A percentile compares a stretch with the other conserved stretches of the same genome.
Evolutionary conservation across 768 basidiomycete species (phyloP).

Genomic region (Boletellus ananas): DNA sequence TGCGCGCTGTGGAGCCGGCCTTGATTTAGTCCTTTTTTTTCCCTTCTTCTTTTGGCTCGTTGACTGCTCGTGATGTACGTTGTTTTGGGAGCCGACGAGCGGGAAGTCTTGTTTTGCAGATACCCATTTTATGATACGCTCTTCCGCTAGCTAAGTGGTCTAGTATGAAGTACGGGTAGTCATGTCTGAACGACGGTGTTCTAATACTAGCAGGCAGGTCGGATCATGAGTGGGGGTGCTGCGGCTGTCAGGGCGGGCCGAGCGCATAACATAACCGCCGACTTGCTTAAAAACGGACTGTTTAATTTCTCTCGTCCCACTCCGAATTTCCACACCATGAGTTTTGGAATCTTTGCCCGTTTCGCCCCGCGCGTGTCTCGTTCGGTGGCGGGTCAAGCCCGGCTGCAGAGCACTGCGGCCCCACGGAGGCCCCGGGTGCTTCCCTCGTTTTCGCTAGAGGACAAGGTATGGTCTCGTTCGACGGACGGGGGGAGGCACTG

Average conservation of each 20-base stretch:
- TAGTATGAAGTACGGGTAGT: conserved; percentile 29
- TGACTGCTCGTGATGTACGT: conserved; percentile 29
- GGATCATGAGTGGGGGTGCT: conserved; percentile 13
- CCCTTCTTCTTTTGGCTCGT: conserved; percentile 10
- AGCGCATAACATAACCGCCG: conserved; percentile 2
- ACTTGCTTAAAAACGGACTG: conserved; percentile 23
- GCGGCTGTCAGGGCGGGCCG: conserved; percentile 8
- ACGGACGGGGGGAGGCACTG: background rate
- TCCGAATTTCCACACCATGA: conserved; percentile 25
- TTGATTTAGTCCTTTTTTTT: conserved; percentile 10
- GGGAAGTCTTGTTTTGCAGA: conserved; percentile 25
- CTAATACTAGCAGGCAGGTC: conserved; percentile 19
- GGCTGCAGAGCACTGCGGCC: conserved; percentile 28
- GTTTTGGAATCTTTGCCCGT: conserved; percentile 24
- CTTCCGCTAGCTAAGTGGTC: conserved; percentile 31
- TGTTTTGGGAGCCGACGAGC: conserved; percentile 27
- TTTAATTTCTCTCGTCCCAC: conserved; percentile 13
- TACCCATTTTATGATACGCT: conserved; percentile 26
- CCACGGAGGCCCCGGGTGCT: conserved; percentile 48
- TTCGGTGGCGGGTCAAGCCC: conserved; percentile 1
- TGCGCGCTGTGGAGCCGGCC: conserved; percentile 8
- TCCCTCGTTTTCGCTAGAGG: conserved; percentile 73
- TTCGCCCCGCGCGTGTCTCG: conserved; percentile 16
- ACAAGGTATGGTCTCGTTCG: conserved; percentile 49
- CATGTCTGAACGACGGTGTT: conserved; percentile 23